A percentile compares a stretch with the other conserved stretches of the same genome.
These are phyloP conservation scores for Coemansia sp. DNA, from an alignment of 192 early-diverging fungal genomes.

Conservation along the genomic window DNA sequence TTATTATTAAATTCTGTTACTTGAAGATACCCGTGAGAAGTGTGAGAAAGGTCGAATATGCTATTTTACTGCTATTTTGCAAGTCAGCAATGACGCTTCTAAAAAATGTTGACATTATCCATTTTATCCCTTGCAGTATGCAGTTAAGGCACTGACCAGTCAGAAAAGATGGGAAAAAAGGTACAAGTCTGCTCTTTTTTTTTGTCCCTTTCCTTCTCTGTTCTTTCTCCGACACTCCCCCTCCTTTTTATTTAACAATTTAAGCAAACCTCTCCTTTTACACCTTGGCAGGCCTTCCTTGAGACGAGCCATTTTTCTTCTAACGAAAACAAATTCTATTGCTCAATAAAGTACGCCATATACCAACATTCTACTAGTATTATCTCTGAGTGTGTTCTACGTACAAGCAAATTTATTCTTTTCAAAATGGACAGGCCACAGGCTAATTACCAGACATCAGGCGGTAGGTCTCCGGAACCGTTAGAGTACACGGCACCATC, in stretches of 20 bases:
- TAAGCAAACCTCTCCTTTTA: not conserved
- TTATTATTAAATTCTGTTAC: not conserved
- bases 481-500: constrained; percentile 19
- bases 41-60: not conserved
- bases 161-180: not conserved
- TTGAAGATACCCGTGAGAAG: not conserved
- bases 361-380: not conserved
- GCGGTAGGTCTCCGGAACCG: constrained; percentile 15
- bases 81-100: not conserved
- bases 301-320: too few relatives aligned
- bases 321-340: not conserved
- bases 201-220: not conserved
- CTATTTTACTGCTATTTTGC: not conserved
- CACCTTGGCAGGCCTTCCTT: not conserved
- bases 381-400: not conserved
- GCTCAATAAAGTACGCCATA: not conserved
- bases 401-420: not conserved
- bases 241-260: not conserved
- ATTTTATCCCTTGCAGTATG: not conserved
- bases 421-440: not conserved
- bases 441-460: not conserved
- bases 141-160: not conserved
- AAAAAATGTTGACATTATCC: not conserved
- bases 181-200: not conserved
- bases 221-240: not conserved